A percentile compares a stretch with the other conserved stretches of the same genome.
Evolutionary conservation across 495 filamentous ascomycete species (phyloP).

Genomic region (Pseudevernia furfuracea): DNA sequence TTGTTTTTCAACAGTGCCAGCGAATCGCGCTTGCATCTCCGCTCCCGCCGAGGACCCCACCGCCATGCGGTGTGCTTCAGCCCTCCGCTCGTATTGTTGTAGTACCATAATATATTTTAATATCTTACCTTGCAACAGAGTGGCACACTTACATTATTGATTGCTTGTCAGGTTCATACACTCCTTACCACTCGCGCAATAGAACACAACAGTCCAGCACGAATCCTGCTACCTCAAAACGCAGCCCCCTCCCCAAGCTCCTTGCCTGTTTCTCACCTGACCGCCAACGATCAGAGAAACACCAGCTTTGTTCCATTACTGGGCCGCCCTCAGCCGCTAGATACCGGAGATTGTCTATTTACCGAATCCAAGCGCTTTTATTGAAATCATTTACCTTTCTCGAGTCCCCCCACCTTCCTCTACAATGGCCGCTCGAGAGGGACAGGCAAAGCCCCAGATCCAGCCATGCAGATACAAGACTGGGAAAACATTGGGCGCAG

Average conservation of each 20-base stretch:
- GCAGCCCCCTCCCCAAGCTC: not conserved
- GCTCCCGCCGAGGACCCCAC: constrained; percentile 10
- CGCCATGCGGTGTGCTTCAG: not conserved
- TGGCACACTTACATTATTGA: not conserved
- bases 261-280: not conserved
- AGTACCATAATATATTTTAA: not conserved
- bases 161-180: not conserved
- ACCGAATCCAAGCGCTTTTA: not conserved
- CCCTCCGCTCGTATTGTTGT: not conserved
- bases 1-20: too few relatives aligned
- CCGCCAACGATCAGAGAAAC: not conserved
- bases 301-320: not conserved
- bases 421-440: constrained; percentile 11
- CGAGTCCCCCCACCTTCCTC: not conserved
- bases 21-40: not conserved
- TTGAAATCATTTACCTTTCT: not conserved
- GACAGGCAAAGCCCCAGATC: constrained; percentile 47
- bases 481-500: constrained; percentile 91
- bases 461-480: constrained; percentile 93
- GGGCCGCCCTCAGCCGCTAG: not conserved
- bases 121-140: not conserved
- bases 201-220: not conserved
- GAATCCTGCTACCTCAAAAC: not conserved
- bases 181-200: not conserved
- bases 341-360: not conserved